Conservation (phyloP, 2,329 filamentous ascomycete genomes). For the Ophiosphaerella narmari region DNA sequence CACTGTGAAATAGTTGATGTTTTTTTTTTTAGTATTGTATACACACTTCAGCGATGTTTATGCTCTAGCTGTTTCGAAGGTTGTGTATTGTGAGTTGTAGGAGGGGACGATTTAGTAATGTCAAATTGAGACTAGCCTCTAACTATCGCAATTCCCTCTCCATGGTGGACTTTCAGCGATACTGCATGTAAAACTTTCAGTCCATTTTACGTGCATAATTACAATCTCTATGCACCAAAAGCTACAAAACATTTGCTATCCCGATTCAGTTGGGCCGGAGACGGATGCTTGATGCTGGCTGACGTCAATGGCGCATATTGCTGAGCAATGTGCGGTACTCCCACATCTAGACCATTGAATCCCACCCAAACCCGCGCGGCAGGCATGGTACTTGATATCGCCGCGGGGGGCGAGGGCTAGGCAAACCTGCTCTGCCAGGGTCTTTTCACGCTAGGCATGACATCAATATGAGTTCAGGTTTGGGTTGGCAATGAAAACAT, state of each 20-base stretch:
- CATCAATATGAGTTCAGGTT: conserved; percentile 8
- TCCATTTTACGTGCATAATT: too few species aligned
- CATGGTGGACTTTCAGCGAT: too few species aligned
- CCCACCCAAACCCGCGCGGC: conserved; percentile 3
- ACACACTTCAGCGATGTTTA: too few species aligned
- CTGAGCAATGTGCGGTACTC: conserved; percentile 22
- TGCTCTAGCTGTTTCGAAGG: too few species aligned
- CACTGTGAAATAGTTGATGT: background rate
- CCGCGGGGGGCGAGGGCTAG: conserved; percentile 13
- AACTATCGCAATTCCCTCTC: too few species aligned
- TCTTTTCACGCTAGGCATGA: conserved; percentile 10
- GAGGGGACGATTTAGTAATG: too few species aligned
- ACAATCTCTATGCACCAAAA: too few species aligned
- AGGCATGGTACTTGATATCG: conserved; percentile 6
- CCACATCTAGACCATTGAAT: conserved; percentile 11
- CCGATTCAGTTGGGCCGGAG: too few species aligned
- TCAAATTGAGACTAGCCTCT: too few species aligned
- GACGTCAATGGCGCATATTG: conserved; percentile 33
- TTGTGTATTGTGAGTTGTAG: too few species aligned
- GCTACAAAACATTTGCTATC: too few species aligned
- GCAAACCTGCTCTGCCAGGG: conserved; percentile 25
- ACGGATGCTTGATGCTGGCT: conserved; percentile 8
- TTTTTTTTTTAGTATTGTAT: background rate
- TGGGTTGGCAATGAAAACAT: background rate
- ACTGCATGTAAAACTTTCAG: too few species aligned